Evolutionary conservation across 495 filamentous ascomycete species (phyloP).

Genomic region (Aspergillus bertholletiae): DNA sequence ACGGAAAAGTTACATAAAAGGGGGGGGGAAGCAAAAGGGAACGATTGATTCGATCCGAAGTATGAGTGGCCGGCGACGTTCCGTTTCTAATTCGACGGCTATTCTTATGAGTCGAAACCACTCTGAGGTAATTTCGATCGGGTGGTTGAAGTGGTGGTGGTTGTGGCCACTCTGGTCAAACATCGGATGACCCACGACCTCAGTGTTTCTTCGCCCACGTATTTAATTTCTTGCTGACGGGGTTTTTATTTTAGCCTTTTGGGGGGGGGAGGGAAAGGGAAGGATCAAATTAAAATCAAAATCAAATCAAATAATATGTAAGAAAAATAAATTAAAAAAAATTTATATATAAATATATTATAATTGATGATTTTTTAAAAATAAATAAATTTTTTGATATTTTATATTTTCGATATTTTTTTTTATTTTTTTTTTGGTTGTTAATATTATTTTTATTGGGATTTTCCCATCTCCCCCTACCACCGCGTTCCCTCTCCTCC

Average conservation of each 20-base stretch:
- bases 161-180: neutral
- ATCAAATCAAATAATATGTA: no score
- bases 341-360: no score
- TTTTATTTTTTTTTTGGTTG: neutral
- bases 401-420: slow-evolving; percentile 5
- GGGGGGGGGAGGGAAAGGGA: no score
- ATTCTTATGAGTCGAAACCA: no score
- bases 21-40: neutral
- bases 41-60: neutral
- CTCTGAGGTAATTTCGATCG: no score
- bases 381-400: neutral
- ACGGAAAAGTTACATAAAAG: slow-evolving; percentile 6
- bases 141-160: neutral
- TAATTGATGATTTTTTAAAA: no score
- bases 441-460: neutral
- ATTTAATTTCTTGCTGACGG: no score
- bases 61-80: neutral
- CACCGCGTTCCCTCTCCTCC: neutral
- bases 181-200: slow-evolving; percentile 5
- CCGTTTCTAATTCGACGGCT: neutral
- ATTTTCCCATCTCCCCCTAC: slow-evolving; percentile 8
- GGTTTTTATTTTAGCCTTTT: no score
- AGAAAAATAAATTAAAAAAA: neutral
- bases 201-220: no score
- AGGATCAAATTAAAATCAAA: no score